Conservation (phyloP, 176 grass and related monocot genomes). For the Aegilops longissima region DNA sequence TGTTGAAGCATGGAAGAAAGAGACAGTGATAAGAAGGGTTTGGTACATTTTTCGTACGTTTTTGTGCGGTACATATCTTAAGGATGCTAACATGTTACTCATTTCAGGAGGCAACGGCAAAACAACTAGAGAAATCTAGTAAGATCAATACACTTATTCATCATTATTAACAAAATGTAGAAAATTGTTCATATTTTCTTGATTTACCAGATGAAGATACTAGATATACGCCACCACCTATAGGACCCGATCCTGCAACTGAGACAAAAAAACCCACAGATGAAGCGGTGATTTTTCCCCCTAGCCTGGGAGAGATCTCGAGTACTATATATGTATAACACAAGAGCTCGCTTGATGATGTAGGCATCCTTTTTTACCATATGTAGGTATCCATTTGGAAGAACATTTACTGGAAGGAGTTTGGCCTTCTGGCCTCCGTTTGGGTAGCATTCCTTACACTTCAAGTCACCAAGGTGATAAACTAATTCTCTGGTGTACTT, state of each 20-base stretch:
- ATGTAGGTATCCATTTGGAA: conserved; percentile 57
- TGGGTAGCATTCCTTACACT: conserved; percentile 75
- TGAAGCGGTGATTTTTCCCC: neutral
- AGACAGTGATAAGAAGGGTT: conserved; percentile 53
- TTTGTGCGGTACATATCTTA: neutral
- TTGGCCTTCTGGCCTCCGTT: conserved; percentile 62
- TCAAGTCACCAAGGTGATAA: conserved; percentile 66
- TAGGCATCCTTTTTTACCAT: conserved; percentile 43
- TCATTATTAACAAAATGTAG: neutral
- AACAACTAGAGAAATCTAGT: conserved; percentile 26
- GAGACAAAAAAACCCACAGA: neutral
- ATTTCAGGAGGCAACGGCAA: conserved; percentile 44
- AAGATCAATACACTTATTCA: conserved; percentile 26
- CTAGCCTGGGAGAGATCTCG: neutral
- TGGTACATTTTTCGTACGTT: neutral
- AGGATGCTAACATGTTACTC: neutral
- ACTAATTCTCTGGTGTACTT: neutral
- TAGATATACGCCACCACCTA: conserved; percentile 40
- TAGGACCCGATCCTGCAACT: neutral
- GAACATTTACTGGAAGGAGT: conserved; percentile 74
- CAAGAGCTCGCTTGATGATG: neutral
- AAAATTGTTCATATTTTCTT: neutral
- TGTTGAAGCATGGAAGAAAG: conserved; percentile 67
- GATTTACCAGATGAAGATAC: conserved; percentile 38
- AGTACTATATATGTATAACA: neutral